A percentile compares a stretch with the other conserved stretches of the same genome.
Conservation (phyloP, 352 stramenopile genomes). For the Phytophthora fragariae region DNA sequence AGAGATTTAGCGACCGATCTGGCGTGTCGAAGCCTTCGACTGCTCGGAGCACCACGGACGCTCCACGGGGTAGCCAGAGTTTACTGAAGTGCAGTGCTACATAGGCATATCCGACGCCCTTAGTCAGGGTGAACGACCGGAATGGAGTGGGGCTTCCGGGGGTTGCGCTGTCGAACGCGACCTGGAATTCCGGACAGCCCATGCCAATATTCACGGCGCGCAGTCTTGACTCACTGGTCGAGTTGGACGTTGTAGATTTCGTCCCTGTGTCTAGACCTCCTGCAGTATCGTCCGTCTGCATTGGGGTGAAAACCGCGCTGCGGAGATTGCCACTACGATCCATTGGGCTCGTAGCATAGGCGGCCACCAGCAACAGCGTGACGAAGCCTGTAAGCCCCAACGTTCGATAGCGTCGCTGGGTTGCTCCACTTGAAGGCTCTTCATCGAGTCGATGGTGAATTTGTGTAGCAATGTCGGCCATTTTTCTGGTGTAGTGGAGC, state of each 20-base stretch:
- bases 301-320: not conserved
- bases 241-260: not conserved
- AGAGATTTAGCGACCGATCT: slow-evolving; percentile 51
- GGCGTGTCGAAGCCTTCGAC: slow-evolving; percentile 49
- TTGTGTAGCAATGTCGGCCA: not conserved
- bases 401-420: not conserved
- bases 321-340: slow-evolving; percentile 2
- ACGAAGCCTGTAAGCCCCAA: not conserved
- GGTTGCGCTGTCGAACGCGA: slow-evolving; percentile 45
- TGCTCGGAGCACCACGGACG: slow-evolving; percentile 49
- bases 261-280: not conserved
- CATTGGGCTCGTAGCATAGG: not conserved
- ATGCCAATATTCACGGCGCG: slow-evolving; percentile 36
- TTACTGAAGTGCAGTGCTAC: slow-evolving; percentile 53
- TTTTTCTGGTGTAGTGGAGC: not conserved
- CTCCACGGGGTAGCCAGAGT: slow-evolving; percentile 50
- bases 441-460: not conserved
- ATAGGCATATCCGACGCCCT: slow-evolving; percentile 55
- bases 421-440: not conserved
- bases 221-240: not conserved
- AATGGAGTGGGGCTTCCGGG: slow-evolving; percentile 41
- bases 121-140: slow-evolving; percentile 56
- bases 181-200: slow-evolving; percentile 61
- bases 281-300: slow-evolving; percentile 1
- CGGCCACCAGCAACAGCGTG: not conserved